Conservation (phyloP, 371 early-diverging fungal species). For the Batrachochytrium dendrobatidis region DNA sequence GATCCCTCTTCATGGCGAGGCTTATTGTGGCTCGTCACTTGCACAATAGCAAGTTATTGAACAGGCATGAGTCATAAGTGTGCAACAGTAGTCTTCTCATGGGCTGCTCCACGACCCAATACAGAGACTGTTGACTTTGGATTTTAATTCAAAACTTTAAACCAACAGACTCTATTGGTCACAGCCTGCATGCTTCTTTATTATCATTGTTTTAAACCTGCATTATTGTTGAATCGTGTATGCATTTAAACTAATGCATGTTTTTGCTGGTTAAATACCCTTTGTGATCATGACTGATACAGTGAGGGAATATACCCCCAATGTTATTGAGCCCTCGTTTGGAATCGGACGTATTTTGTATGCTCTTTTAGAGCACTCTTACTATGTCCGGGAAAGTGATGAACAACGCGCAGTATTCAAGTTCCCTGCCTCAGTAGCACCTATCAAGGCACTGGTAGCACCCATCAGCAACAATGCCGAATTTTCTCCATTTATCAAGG, state of each 20-base stretch:
- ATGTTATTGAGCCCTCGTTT: constrained; percentile 99
- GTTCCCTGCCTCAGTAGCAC: constrained; percentile 90
- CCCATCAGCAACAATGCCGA: constrained; percentile 75
- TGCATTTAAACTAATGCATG: too few relatives aligned
- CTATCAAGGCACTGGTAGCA: constrained; percentile 88
- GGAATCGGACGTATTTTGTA: constrained; percentile 99
- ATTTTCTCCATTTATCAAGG: constrained; percentile 65
- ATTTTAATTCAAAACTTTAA: too few relatives aligned
- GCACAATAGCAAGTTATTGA: constrained; percentile 19
- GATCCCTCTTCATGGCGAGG: constrained; percentile 36
- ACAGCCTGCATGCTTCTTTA: too few relatives aligned
- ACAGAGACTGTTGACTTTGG: too few relatives aligned
- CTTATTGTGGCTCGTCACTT: neutral
- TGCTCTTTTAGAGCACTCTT: constrained; percentile 94
- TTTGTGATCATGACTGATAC: too few relatives aligned
- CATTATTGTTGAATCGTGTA: too few relatives aligned
- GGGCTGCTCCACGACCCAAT: neutral
- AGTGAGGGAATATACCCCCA: constrained; percentile 96
- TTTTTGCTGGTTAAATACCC: too few relatives aligned
- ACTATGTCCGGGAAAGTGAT: constrained; percentile 82
- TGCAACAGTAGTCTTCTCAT: constrained; percentile 23
- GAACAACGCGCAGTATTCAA: constrained; percentile 83
- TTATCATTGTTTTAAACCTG: too few relatives aligned
- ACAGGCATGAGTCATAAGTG: constrained; percentile 42
- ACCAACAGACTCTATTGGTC: too few relatives aligned